Base-by-base conservation (phyloP, 2,329 filamentous ascomycete genomes). In the Fusarium pseudoanthophilum region DNA sequence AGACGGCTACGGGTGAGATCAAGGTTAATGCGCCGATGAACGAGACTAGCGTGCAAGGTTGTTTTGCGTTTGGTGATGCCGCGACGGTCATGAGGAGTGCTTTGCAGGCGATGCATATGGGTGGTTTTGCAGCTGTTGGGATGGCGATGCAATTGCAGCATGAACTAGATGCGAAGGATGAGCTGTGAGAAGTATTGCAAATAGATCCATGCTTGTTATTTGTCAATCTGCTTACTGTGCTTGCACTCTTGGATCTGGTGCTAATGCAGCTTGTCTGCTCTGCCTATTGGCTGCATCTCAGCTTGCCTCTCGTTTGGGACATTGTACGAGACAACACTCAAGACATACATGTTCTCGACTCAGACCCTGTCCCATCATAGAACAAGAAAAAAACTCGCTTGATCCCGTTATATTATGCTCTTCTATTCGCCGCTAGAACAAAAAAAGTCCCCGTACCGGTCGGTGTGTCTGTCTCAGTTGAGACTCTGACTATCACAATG, bases 31-130 rank as follows among this genome's bases (percentile, higher is more conserved):
- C 77, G 4, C 86, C 87, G 40, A 87, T 88, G 73, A 81, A 84
- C 45, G 82, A 85, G 76, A 88, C 87, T 7, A 87, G 78, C 60
- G 82, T 88, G 1, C 78, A 79, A 5, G 88, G 88, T 0, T 85
- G 87, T 6, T 89, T 87, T 79, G 87, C 87, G 0, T 86, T 82
- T 2, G 89, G 89, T 0, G 88, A 91, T 78, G 84, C 82, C 59
- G 79, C 78, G 16, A 79, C 79, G 15, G 67, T 74, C 64, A 73
- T 82, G 55, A 80, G 75, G 72, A 77, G 75, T 9, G 79, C 78
- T 2, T 28, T 78, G 32, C 67, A 77, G 65, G 82, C 81, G 2
- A 63, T 77, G 59, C 42, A 75, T 7, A 79, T 76, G 76, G 81
- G 81, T 1, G 67, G 65, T 2, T 69, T 82, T 39, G 77, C 74